Base-by-base conservation (phyloP, 148 eudicot genomes). In the Suaeda aralocaspica region DNA sequence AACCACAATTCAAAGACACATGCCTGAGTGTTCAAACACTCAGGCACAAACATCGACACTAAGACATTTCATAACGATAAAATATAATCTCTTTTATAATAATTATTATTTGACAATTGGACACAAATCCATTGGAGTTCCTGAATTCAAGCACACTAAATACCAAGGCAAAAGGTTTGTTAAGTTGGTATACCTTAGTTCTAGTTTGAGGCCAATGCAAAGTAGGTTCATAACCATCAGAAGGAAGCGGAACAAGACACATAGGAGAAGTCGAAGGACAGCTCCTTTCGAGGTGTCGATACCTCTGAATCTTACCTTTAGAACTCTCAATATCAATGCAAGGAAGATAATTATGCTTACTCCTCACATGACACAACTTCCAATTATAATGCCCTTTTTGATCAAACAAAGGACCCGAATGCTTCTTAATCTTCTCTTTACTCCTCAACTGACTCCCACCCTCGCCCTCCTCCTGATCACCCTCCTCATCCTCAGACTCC, bases 221-320 rank as follows among this genome's bases (percentile, higher is more conserved):
- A 3, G 91, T 91, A 75, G 79, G 81, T 66, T n/a, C 86, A 78
- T 94, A 94, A 48, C 98, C 97, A 58, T 86, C 86, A 42, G 28
- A 82, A 26, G 97, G 99, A 77, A 91, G 93, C 57, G 97, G 96
- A 52, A 91, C 99, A 50, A 94, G 91, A 78, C 99, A 94, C 97
- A 86, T 84, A 34, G 85, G 86, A 71, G 92, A 81, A 4, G 72
- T 58, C 66, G 71, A 78, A 66, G 96, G 97, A 69, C 99, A 94
- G 59, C 92, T 86, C 75, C 96, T 81, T 76, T 94, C 99, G 48
- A 81, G 88, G 77, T 91, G 97, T 67, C 99, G 78, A 64, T 86
- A 89, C 66, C 81, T 83, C 67, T 82, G 91, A 70, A 82, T 34
- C 70, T 77, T 91, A 60, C 83, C 77, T 22, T 64, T 77, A 7